These are phyloP conservation scores for Crithidia mellificae DNA, from an alignment of 208 protist species.

Conservation along the genomic window DNA sequence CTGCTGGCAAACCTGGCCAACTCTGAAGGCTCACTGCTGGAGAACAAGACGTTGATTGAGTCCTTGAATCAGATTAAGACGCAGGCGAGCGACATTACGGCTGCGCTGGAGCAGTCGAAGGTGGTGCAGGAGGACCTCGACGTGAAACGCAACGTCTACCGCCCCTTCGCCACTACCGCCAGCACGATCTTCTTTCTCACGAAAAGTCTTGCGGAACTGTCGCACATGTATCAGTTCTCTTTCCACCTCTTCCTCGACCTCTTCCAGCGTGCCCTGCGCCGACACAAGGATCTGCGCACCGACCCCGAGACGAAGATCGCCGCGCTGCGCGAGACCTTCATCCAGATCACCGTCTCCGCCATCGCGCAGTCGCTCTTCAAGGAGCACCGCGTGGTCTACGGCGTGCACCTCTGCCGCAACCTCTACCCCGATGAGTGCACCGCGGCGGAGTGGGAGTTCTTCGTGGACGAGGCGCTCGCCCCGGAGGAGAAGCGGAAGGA, in stretches of 20 bases:
- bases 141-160: slow-evolving; percentile 94
- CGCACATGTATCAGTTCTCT: slow-evolving; percentile 98
- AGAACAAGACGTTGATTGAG: slow-evolving; percentile 95
- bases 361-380: slow-evolving; percentile 95
- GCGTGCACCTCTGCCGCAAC: slow-evolving; percentile 92
- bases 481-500: slow-evolving; percentile 53
- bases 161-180: slow-evolving; percentile 90
- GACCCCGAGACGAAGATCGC: slow-evolving; percentile 88
- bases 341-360: slow-evolving; percentile 76
- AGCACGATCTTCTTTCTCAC: slow-evolving; percentile 94
- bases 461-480: slow-evolving; percentile 66
- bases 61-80: slow-evolving; percentile 96
- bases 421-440: slow-evolving; percentile 69
- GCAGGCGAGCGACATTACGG: slow-evolving; percentile 89
- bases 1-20: slow-evolving; percentile 93
- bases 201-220: slow-evolving; percentile 86
- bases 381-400: slow-evolving; percentile 95
- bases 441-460: slow-evolving; percentile 93
- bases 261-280: slow-evolving; percentile 67
- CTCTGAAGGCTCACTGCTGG: slow-evolving; percentile 95
- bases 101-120: slow-evolving; percentile 86
- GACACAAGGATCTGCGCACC: slow-evolving; percentile 71
- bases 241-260: slow-evolving; percentile 91
- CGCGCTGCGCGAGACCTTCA: slow-evolving; percentile 75
- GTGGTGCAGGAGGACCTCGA: slow-evolving; percentile 92